Evolutionary conservation across 306 rosid genomes (phyloP).

Genomic region (Aeschynomene evenia): DNA sequence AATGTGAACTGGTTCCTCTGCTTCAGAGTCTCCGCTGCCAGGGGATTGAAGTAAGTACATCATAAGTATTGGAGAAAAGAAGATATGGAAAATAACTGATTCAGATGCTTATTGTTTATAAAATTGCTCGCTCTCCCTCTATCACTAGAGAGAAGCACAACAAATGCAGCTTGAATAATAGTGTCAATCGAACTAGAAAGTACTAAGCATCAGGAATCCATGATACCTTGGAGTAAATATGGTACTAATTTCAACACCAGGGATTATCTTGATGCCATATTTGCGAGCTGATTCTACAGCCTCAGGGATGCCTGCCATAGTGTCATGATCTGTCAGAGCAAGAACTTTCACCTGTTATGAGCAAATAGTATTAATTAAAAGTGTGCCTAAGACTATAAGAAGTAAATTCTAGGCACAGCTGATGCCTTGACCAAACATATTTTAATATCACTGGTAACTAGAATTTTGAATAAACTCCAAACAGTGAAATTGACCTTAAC

Average conservation of each 20-base stretch:
- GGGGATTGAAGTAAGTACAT: conserved; percentile 28
- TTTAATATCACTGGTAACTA: neutral
- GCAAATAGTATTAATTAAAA: conserved; percentile 55
- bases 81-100: neutral
- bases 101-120: neutral
- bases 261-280: conserved; percentile 90
- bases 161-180: neutral
- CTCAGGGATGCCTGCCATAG: conserved; percentile 92
- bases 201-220: conserved; percentile 10
- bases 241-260: conserved; percentile 96
- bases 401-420: conserved; percentile 1
- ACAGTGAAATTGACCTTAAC: conserved; percentile 11
- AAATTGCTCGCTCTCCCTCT: neutral
- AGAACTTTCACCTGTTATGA: conserved; percentile 98
- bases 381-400: conserved; percentile 11
- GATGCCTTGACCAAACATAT: neutral
- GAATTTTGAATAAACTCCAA: neutral
- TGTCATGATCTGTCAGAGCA: conserved; percentile 99
- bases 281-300: conserved; percentile 80
- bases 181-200: neutral
- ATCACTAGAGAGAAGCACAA: conserved; percentile 18
- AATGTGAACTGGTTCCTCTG: conserved; percentile 89
- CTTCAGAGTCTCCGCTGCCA: conserved; percentile 66
- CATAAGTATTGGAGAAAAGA: conserved; percentile 14
- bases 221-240: conserved; percentile 65